Evolutionary conservation across 768 basidiomycete species (phyloP), one percentile per base, ranked within the genome.

Genomic region (Lactifluus piperatus): DNA sequence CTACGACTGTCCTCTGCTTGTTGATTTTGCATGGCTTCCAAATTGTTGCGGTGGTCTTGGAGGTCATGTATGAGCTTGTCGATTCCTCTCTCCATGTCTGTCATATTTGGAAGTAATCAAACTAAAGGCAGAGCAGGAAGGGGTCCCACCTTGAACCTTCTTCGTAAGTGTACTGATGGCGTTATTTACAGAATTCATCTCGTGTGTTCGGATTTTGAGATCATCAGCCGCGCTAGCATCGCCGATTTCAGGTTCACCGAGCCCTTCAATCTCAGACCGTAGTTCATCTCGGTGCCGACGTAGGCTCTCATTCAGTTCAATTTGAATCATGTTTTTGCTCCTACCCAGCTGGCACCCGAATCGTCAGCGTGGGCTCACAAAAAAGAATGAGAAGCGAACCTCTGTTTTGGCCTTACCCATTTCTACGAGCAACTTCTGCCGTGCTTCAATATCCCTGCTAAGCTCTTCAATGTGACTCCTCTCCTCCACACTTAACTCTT

Each of bases 271-370:
- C 69, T 88, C 88, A 34, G 73, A 71, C 51, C 82, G 81, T 8
- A 98, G 68, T 64, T 94, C 95, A 51, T 91, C 87, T 45, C 83
- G 79, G 26, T 87, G 80, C 8, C 94, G 81, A 22, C 84, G 79
- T 14, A 98, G 77, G 65, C 85, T 85, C 70, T 99, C 97, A 63
- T 88, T 91, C 48, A 98, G 77, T 70, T 98, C 95, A 54, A 97
- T 94, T 69, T 97, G 93, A 29, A 97, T 72, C 4, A 85, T 72
- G 67, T 87, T 90, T 73, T 91, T 93, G 63, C 77, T 78, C 13
- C 83, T 80, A 41, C 89, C 84, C 63, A 92, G 71, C 87, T 91
- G 64, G 24, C 7, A 37, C 36, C 24, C n/a, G 27, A 44, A 56
- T 52, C 27, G 48, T 65, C 34, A 56, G 53, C 36, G 24, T 10